These are phyloP conservation scores for Lactarius tabidus DNA, from an alignment of 768 basidiomycete species.

Conservation along the genomic window DNA sequence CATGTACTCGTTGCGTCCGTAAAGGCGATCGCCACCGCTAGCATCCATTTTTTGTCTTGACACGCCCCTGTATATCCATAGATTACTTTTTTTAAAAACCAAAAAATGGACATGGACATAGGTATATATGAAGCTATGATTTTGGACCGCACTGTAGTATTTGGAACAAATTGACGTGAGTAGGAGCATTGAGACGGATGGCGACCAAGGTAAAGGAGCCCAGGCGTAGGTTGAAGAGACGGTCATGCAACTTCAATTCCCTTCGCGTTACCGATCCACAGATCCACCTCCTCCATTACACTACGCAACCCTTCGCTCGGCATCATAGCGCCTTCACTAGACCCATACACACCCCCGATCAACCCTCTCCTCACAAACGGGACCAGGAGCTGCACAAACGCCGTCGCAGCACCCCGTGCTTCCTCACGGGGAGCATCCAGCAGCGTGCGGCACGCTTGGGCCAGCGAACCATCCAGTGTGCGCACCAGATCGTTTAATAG, in stretches of 20 bases:
- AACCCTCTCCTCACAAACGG: constrained; percentile 68
- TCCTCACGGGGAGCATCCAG: constrained; percentile 31
- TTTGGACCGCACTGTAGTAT: too few species aligned
- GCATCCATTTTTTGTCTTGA: too few species aligned
- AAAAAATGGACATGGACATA: too few species aligned
- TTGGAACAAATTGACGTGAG: too few species aligned
- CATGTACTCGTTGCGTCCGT: too few species aligned
- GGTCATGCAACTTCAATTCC: not conserved
- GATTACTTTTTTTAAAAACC: too few species aligned
- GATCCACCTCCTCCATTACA: constrained; percentile 9
- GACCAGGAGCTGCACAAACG: constrained; percentile 59
- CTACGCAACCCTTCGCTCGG: constrained; percentile 7
- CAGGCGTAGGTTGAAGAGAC: not conserved
- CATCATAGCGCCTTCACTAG: constrained; percentile 14
- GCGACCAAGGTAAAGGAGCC: not conserved
- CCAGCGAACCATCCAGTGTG: constrained; percentile 52
- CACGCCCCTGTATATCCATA: too few species aligned
- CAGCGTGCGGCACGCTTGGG: constrained; percentile 42
- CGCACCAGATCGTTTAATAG: constrained; percentile 48
- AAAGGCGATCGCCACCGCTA: too few species aligned
- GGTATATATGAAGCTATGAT: too few species aligned
- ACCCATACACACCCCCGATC: constrained; percentile 70
- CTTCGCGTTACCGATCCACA: constrained; percentile 7
- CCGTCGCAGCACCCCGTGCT: constrained; percentile 43
- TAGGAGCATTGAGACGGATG: too few species aligned